These are phyloP conservation scores for Saturnispora sekii DNA, from an alignment of 805 yeast genomes.

Conservation along the genomic window DNA sequence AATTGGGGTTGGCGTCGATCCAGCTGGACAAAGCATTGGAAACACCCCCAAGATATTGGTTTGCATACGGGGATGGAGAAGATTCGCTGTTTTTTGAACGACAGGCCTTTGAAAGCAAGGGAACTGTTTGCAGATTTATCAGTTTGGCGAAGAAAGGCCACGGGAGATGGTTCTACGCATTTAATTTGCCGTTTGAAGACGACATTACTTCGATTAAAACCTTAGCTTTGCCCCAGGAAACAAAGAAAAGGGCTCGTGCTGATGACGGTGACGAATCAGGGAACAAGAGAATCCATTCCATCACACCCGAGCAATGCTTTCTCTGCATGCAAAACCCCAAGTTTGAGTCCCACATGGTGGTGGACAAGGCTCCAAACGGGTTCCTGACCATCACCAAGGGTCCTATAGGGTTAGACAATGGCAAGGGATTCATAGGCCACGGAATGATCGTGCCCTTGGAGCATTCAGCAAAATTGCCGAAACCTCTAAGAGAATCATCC, in stretches of 20 bases:
- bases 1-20: background rate
- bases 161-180: slow-evolving; percentile 71
- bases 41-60: slow-evolving; percentile 57
- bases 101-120: slow-evolving; percentile 36
- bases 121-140: slow-evolving; percentile 48
- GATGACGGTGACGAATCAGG: background rate
- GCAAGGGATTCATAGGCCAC: slow-evolving; percentile 62
- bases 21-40: background rate
- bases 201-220: slow-evolving; percentile 2
- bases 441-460: slow-evolving; percentile 71
- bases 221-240: background rate
- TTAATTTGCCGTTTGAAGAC: slow-evolving; percentile 25
- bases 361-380: slow-evolving; percentile 56
- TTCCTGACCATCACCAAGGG: slow-evolving; percentile 82
- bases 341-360: slow-evolving; percentile 68
- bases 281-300: background rate
- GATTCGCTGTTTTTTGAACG: slow-evolving; percentile 43
- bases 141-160: slow-evolving; percentile 53
- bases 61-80: slow-evolving; percentile 41
- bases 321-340: slow-evolving; percentile 77
- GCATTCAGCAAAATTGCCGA: slow-evolving; percentile 42
- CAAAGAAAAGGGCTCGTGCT: background rate
- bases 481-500: slow-evolving; percentile 25
- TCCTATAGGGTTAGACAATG: slow-evolving; percentile 51
- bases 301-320: slow-evolving; percentile 59